Conservation (phyloP, 805 yeast genomes). For the Yamadazyma scolyti region DNA sequence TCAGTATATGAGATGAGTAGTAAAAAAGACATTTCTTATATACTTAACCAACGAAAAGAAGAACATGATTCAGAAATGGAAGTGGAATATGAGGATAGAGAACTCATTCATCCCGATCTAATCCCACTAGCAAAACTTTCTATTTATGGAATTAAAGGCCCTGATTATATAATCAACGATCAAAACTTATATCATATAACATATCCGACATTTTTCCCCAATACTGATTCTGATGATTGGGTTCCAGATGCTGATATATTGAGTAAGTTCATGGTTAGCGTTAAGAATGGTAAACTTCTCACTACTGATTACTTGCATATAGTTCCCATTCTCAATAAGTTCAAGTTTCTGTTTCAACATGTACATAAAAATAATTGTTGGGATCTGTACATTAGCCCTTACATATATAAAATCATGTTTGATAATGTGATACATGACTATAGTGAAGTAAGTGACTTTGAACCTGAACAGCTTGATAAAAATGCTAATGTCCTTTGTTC, state of each 20-base stretch:
- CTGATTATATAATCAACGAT: conserved; percentile 31
- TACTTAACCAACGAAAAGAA: not conserved
- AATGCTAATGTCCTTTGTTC: not conserved
- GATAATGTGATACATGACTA: conserved; percentile 19
- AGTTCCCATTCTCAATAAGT: conserved; percentile 16
- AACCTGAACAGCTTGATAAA: not conserved
- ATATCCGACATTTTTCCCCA: conserved; percentile 43
- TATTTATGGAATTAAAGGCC: conserved; percentile 39
- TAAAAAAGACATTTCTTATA: not conserved
- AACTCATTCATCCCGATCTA: conserved; percentile 34
- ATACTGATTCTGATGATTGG: conserved; percentile 41
- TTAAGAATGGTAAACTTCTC: conserved; percentile 2
- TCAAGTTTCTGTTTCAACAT: conserved; percentile 24
- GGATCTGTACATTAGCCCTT: conserved; percentile 26
- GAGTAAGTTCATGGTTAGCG: conserved; percentile 12
- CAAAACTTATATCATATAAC: conserved; percentile 42
- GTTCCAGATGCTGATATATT: conserved; percentile 18
- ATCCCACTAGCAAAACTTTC: conserved; percentile 36
- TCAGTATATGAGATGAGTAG: conserved; percentile 13
- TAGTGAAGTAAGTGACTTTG: not conserved
- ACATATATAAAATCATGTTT: conserved; percentile 23
- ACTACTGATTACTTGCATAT: conserved; percentile 2
- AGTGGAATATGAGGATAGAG: not conserved
- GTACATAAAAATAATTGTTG: conserved; percentile 21
- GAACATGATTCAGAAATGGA: conserved; percentile 1